Evolutionary conservation across 2,329 filamentous ascomycete species (phyloP), one percentile per base, ranked within the genome.

Genomic region (Colletotrichum neosansevieriae): DNA sequence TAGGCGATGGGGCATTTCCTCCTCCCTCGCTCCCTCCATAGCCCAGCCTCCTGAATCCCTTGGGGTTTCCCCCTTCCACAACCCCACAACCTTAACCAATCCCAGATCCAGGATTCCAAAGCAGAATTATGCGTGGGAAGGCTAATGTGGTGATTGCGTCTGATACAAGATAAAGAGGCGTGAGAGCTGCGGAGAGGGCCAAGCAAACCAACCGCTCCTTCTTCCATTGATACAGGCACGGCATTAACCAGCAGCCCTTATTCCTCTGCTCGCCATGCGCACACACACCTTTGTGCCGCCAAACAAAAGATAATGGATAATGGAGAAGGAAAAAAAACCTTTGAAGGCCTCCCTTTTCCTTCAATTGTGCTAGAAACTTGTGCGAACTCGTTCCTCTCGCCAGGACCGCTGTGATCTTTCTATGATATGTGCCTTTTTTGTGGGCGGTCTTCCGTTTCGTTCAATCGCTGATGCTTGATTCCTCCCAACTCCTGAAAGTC

Each of bases 381-480:
- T 54, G 40, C 21, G 47, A 64, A 44, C 32, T n/a, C 34, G 11
- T 57, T 40, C 10, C 61, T 44, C 44, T 66, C 42, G 34, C 44
- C 11, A 44, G 36, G 32, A 40, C 40, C 21, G 59, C 44, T 50
- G 47, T 34, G 49, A 44, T 61, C 38, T 44, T 32, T 61, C 47
- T 61, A 53, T 53, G 47, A 38, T 47, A 13, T 34, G 34, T 44
- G 11, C 10, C 42, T 40, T 42, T 17, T 57, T 44, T 34, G 49
- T 32, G 21, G 11, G 21, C n/a, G 36, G 58, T 51, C 57, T 38
- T 38, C 12, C 29, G 12, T 59, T 7, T n/a, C 29, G 12, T 49
- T 42, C 38, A 53, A 61, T 61, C 58, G 58, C 58, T 61, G 21
- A 61, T 61, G 47, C 58, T 19, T 51, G 58, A 53, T 61, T 61